Conservation (phyloP, 1,139 yeast species). For the Debaryomyces udenii region DNA sequence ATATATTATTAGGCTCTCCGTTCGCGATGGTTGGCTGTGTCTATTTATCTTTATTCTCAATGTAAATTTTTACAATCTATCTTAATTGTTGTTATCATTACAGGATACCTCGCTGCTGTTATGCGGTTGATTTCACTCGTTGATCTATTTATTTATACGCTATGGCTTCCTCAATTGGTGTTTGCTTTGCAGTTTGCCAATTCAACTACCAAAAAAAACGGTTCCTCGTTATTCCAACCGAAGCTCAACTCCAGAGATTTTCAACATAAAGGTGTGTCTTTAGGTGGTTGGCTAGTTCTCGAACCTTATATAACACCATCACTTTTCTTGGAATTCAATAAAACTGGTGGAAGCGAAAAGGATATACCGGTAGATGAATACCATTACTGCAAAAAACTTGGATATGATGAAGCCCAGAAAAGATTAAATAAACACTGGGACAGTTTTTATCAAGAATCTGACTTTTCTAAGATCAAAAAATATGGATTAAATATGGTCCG, state of each 20-base stretch:
- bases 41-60: no score
- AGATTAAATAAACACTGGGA: constrained; percentile 57
- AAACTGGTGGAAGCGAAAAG: constrained; percentile 26
- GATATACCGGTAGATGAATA: constrained; percentile 63
- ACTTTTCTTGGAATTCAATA: constrained; percentile 45
- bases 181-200: not conserved
- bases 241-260: constrained; percentile 23
- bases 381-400: constrained; percentile 51
- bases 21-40: no score
- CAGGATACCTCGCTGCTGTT: no score
- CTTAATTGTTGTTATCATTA: no score
- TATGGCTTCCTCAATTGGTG: constrained; percentile 2
- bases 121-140: no score
- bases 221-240: constrained; percentile 15
- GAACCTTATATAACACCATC: constrained; percentile 71
- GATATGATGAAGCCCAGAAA: constrained; percentile 42
- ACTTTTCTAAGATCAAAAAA: constrained; percentile 48
- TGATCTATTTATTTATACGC: not conserved
- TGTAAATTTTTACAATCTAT: no score
- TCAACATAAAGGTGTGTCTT: constrained; percentile 51
- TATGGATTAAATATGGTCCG: constrained; percentile 64
- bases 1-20: no score
- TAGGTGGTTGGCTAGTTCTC: constrained; percentile 70
- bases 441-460: constrained; percentile 56
- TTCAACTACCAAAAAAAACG: not conserved